Conservation (phyloP, 2,329 filamentous ascomycete genomes). For the Botryosphaeria dothidea region DNA sequence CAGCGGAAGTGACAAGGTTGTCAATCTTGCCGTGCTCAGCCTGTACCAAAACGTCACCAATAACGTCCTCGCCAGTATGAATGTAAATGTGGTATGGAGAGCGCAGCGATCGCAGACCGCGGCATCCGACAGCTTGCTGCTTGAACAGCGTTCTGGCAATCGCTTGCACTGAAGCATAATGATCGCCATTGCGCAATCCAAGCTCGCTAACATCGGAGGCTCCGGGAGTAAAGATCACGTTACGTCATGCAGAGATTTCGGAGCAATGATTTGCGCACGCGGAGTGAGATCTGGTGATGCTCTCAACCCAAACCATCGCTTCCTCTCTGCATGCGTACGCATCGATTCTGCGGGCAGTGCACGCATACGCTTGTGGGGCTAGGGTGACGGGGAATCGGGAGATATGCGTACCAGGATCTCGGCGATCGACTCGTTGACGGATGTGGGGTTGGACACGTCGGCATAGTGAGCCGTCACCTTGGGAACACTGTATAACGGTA, state of each 20-base stretch:
- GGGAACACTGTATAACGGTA: slow-evolving; percentile 57
- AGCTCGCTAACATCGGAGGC: background rate
- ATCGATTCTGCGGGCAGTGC: background rate
- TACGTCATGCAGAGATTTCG: background rate
- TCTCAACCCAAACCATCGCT: background rate
- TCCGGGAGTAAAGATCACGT: background rate
- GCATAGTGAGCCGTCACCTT: slow-evolving; percentile 87
- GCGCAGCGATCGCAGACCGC: background rate
- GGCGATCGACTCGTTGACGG: slow-evolving; percentile 71
- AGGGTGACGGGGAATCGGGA: slow-evolving; percentile 9
- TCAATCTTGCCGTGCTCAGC: slow-evolving; percentile 78
- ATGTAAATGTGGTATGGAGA: background rate
- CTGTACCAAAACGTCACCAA: slow-evolving; percentile 5
- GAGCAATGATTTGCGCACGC: background rate
- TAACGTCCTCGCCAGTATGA: background rate
- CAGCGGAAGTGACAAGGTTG: slow-evolving; percentile 91
- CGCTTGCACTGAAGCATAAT: background rate
- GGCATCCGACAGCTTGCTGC: background rate
- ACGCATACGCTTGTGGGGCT: background rate
- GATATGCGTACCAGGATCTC: slow-evolving; percentile 57
- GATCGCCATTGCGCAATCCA: background rate
- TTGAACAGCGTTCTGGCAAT: background rate
- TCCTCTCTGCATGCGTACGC: background rate
- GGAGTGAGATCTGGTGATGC: background rate
- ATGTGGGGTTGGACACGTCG: slow-evolving; percentile 79